Conservation (phyloP, 257 asterid genomes). For the Salvia hispanica region DNA sequence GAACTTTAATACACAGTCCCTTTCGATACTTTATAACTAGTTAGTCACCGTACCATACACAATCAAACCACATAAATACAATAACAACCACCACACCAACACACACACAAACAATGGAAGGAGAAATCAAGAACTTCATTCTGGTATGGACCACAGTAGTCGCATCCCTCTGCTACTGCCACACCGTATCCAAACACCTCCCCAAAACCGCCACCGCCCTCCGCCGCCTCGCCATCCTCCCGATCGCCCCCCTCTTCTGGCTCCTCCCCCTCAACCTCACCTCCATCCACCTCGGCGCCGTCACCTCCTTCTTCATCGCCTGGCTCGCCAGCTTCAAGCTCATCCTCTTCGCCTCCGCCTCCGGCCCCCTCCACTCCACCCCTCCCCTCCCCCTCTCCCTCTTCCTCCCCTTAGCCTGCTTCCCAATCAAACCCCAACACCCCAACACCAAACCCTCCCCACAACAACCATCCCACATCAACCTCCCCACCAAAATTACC, state of each 20-base stretch:
- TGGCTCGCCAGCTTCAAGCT: constrained; percentile 63
- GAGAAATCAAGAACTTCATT: constrained; percentile 49
- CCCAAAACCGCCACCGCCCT: constrained; percentile 20
- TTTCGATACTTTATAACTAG: too few species aligned
- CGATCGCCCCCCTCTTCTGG: constrained; percentile 42
- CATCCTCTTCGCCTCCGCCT: constrained; percentile 47
- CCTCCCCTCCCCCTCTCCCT: constrained; percentile 38
- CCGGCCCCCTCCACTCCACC: constrained; percentile 46
- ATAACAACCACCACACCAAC: too few species aligned
- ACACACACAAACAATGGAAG: constrained; percentile 41
- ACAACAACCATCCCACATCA: constrained; percentile 5
- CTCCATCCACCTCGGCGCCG: constrained; percentile 50
- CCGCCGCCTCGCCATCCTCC: constrained; percentile 44
- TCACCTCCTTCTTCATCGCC: constrained; percentile 54
- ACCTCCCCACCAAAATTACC: constrained; percentile 29
- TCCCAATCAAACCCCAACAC: constrained; percentile 48
- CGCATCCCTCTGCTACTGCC: constrained; percentile 49
- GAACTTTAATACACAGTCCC: too few species aligned
- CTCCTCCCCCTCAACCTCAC: constrained; percentile 54
- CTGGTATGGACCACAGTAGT: constrained; percentile 50
- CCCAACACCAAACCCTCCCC: background rate
- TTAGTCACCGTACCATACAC: too few species aligned
- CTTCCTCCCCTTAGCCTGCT: constrained; percentile 54
- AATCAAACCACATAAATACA: too few species aligned
- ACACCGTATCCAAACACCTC: constrained; percentile 29